Base-by-base conservation (phyloP, 1,284 basidiomycete species). In the Caloboletus inedulis region DNA sequence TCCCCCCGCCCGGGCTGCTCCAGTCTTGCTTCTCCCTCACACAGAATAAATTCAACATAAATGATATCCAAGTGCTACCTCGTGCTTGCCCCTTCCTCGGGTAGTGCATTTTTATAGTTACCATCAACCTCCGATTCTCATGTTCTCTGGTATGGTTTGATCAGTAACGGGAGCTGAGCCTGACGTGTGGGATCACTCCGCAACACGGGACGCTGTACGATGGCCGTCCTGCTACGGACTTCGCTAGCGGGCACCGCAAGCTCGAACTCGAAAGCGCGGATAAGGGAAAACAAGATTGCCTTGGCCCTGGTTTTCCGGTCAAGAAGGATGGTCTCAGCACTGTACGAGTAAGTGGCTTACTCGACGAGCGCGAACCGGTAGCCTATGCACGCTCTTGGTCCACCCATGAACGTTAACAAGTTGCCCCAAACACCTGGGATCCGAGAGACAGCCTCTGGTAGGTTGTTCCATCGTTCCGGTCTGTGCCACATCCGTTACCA, bases 321-420 rank as follows among this genome's bases (percentile, higher is more conserved):
- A 48, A 19, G 4, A 14, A 25, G 4, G 14, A 16, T 16, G 8
- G 8, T 21, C 30, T 31, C 16, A 29, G 7, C 27, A 2, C 35
- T 14, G n/a, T 10, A 30, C 7, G 27, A 2, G 7, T 29, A 19
- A 4, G n/a, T 1, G 12, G 66, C 73, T 54, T 57, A 83, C 81
- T 89, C 86, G 18, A 81, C 72, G 21, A 89, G 59, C 2, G 86
- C 77, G 62, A 90, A 89, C 5, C 84, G 78, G 63, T 84, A 89
- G 0, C 87, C 87, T 40, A 86, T 85, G 61, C 84, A 86, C 2
- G 81, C 75, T 33, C 77, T 76, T 7, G 81, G 76, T 1, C 84
- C 84, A 19, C 79, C 79, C 3, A 82, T 58, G 73, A 88, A 89
- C 1, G 79, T 78, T 44, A 87, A 68, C 60, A 81, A 54, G 57